Evolutionary conservation across 495 filamentous ascomycete species (phyloP), one percentile per base, ranked within the genome.

Genomic region (Achaetomiella virescens): DNA sequence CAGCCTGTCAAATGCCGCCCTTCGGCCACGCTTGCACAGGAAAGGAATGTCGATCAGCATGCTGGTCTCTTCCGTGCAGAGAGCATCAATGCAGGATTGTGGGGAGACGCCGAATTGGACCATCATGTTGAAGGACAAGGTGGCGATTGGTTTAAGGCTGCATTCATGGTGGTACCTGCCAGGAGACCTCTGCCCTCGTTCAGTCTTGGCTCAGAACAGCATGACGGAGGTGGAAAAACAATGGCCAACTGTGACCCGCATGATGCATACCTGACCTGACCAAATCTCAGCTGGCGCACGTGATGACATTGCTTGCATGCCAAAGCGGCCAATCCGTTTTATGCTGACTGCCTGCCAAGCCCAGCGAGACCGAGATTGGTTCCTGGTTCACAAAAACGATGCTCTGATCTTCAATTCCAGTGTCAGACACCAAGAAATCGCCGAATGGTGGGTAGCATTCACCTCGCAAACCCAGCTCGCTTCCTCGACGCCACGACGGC

Each of bases 331-430:
- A 47, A 47, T 33, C 45, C 45, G 27, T 15, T 31, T 33, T 20
- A 0, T 20, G 45, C 45, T 47, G 45, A 47, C 45, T 48, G 46
- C 46, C n/a, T n/a, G n/a, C n/a, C n/a, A n/a, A n/a, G n/a, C n/a
- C n/a, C n/a, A n/a, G n/a, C n/a, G n/a, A n/a, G n/a, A n/a, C n/a
- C n/a, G n/a, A n/a, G n/a, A n/a, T n/a, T n/a, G n/a, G n/a, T n/a
- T n/a, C n/a, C n/a, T n/a, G n/a, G n/a, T n/a, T n/a, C n/a, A n/a
- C n/a, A n/a, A n/a, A n/a, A n/a, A n/a, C n/a, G n/a, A n/a, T n/a
- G n/a, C n/a, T n/a, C n/a, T n/a, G n/a, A n/a, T n/a, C n/a, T n/a
- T n/a, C n/a, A n/a, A n/a, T n/a, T n/a, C n/a, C n/a, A n/a, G n/a
- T n/a, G n/a, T n/a, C n/a, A n/a, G n/a, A n/a, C n/a, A n/a, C n/a